A percentile compares a stretch with the other conserved stretches of the same genome.
Evolutionary conservation across 768 basidiomycete genomes (phyloP).

Genomic region (Royoungia palumana): DNA sequence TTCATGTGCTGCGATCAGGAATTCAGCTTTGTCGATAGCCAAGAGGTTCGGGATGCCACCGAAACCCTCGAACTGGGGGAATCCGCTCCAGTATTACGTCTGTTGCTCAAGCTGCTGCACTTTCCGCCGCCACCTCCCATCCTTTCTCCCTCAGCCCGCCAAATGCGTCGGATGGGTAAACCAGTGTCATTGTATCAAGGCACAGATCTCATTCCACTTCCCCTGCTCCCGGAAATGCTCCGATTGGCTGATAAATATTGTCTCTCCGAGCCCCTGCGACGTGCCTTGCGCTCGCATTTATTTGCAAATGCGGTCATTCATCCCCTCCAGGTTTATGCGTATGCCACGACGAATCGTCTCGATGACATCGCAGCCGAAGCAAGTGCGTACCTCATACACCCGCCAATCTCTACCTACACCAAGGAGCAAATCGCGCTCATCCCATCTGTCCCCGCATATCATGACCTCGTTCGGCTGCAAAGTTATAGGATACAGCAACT

Average conservation of each 20-base stretch:
- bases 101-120: constrained; percentile 57
- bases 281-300: constrained; percentile 49
- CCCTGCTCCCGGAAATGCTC: constrained; percentile 56
- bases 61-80: constrained; percentile 55
- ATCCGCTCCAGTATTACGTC: constrained; percentile 41
- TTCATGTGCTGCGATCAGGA: constrained; percentile 53
- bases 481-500: constrained; percentile 51
- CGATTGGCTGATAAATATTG: constrained; percentile 65
- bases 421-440: constrained; percentile 49
- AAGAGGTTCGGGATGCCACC: constrained; percentile 22
- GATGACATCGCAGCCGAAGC: constrained; percentile 51
- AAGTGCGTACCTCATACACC: constrained; percentile 52
- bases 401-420: constrained; percentile 54
- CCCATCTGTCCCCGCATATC: constrained; percentile 59
- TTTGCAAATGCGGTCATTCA: constrained; percentile 46
- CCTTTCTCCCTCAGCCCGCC: constrained; percentile 22
- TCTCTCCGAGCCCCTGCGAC: constrained; percentile 44
- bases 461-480: constrained; percentile 60
- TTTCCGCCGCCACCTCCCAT: constrained; percentile 48
- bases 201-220: constrained; percentile 56
- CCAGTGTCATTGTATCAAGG: constrained; percentile 32
- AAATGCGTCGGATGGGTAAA: constrained; percentile 30
- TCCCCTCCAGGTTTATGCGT: constrained; percentile 61
- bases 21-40: constrained; percentile 6
- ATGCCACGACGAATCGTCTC: constrained; percentile 45